Evolutionary conservation across 2,329 filamentous ascomycete species (phyloP), one percentile per base, ranked within the genome.

Genomic region (Paradendryphiella salina): DNA sequence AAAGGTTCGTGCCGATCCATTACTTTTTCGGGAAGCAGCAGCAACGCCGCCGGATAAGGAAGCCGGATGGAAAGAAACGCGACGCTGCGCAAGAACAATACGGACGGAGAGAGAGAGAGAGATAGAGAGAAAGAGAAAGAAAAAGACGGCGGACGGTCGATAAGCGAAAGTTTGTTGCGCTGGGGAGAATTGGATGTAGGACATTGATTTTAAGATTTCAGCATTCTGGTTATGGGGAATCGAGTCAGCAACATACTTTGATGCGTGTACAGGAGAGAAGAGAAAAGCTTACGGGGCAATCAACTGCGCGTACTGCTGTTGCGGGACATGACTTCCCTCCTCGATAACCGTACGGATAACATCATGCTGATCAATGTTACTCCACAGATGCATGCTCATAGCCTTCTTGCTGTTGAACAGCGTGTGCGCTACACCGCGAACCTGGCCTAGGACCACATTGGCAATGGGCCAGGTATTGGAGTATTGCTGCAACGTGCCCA

Each of bases 361-460:
- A 34, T 72, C 70, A 38, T 64, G 59, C n/a, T 65, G 63, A 2
- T 64, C 66, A 18, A 73, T 66, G 33, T 66, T 70, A 34, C 65
- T 71, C 70, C 70, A 73, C 13, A 72, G 46, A 58, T 73, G 70
- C n/a, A 73, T 72, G 11, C 59, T 67, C 66, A 75, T 71, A 2
- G 72, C 71, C 61, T 71, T 75, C 60, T 73, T 75, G 47, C 67
- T 71, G 46, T 67, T 65, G 46, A 80, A 79, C 31, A 93, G 86
- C 61, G 91, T 87, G 64, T 88, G 84, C n/a, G 90, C 89, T 14
- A 94, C 88, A 7, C 83, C 84, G 60, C 85, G 85, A 13, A 96
- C 86, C 71, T 94, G 89, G 3, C 80, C 81, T 53, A 87, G 81
- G 2, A 89, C 88, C 10, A 81, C 82, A 36, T 78, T 80, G 1